Percentiles rank a stretch among this genome's conserved stretches.
phyloP scores from a whole-genome alignment of 192 early-diverging fungal species.

The Spizellomyces sp. region DNA sequence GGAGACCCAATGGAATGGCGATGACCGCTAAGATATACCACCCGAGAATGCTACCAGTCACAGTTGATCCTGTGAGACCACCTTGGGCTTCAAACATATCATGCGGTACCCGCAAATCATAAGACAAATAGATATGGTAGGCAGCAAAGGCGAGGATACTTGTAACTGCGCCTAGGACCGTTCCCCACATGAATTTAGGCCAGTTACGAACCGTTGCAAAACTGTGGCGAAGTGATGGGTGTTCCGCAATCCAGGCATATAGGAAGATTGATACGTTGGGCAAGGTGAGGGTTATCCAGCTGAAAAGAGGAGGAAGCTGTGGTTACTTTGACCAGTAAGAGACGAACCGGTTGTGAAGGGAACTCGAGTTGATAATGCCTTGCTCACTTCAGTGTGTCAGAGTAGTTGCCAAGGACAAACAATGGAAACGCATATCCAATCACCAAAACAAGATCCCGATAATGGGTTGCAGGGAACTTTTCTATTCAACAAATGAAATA shows the following conservation, averaged over 20 bases:
- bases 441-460: background rate
- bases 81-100: background rate
- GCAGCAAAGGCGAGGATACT: background rate
- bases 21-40: background rate
- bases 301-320: background rate
- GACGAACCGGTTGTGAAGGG: too few species aligned
- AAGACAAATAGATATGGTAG: background rate
- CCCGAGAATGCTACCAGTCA: background rate
- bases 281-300: background rate
- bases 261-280: background rate
- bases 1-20: background rate
- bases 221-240: background rate
- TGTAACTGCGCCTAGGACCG: background rate
- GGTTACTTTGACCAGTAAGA: too few species aligned
- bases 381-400: background rate
- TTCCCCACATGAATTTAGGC: background rate
- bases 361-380: too few species aligned
- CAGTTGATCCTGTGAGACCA: background rate
- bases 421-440: background rate
- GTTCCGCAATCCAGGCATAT: slow-evolving; percentile 2
- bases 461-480: background rate
- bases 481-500: background rate
- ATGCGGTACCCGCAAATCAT: background rate
- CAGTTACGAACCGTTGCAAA: background rate
- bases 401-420: background rate